Evolutionary conservation across 2,329 filamentous ascomycete genomes (phyloP).

Genomic region (Pezicula radicicola): DNA sequence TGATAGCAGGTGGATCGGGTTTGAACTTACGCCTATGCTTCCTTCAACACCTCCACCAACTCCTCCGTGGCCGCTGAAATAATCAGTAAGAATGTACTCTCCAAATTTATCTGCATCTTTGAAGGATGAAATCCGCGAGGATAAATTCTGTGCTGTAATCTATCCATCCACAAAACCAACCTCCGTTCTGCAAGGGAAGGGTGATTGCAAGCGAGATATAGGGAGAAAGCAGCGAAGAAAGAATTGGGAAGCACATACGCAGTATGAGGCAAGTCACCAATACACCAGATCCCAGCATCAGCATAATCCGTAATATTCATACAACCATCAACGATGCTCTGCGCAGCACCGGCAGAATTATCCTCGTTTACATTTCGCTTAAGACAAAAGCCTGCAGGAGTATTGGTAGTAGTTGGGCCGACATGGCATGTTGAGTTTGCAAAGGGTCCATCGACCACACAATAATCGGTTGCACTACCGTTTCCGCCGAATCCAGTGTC

Average conservation of each 20-base stretch:
- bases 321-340: not conserved
- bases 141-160: no score
- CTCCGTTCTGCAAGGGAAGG: no score
- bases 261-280: not conserved
- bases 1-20: not conserved
- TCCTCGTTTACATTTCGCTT: not conserved
- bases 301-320: not conserved
- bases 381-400: not conserved
- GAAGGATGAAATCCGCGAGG: no score
- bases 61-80: not conserved
- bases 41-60: not conserved
- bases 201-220: not conserved
- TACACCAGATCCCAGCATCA: not conserved
- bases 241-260: not conserved
- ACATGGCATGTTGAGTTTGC: not conserved
- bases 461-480: not conserved
- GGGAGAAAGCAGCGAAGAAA: not conserved
- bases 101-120: no score
- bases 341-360: not conserved
- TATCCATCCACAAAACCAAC: no score
- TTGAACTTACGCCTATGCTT: not conserved
- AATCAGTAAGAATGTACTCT: not conserved
- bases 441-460: not conserved
- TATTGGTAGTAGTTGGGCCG: not conserved
- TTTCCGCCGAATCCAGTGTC: conserved; percentile 1